A percentile compares a stretch with the other conserved stretches of the same genome.
These are phyloP conservation scores for Lactuca saligna DNA, from an alignment of 129 eudicot species.

Conservation along the genomic window DNA sequence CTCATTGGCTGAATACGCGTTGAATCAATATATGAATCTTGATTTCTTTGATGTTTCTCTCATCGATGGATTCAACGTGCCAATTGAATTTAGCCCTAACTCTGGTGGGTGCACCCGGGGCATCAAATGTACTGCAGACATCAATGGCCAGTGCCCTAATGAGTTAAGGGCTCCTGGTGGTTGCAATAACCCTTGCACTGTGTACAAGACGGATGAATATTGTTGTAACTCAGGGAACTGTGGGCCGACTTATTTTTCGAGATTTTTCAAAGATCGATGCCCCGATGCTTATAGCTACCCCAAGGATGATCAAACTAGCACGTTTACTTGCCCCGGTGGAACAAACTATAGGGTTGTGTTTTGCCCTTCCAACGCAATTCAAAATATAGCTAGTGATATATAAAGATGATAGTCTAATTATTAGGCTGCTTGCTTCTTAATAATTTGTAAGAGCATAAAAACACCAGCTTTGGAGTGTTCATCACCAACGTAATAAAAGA, in stretches of 20 bases:
- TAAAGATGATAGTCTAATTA: not conserved
- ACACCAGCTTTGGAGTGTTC: no score
- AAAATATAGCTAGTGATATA: not conserved
- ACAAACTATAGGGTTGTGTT: not conserved
- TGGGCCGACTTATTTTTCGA: conserved; percentile 41
- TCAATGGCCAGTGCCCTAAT: conserved; percentile 44
- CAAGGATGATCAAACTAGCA: conserved; percentile 42
- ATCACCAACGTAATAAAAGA: no score
- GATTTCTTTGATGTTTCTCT: conserved; percentile 52
- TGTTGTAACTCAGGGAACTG: conserved; percentile 49
- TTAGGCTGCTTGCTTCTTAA: no score
- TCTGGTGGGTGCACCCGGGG: conserved; percentile 27
- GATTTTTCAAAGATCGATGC: conserved; percentile 45
- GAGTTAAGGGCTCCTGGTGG: conserved; percentile 42
- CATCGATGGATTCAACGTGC: conserved; percentile 54
- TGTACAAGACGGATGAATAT: conserved; percentile 38
- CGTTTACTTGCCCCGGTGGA: conserved; percentile 51
- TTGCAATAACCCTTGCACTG: conserved; percentile 60
- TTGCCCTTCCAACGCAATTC: not conserved
- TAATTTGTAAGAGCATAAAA: no score
- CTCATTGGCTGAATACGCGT: conserved; percentile 44
- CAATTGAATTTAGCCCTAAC: conserved; percentile 38
- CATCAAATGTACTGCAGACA: conserved; percentile 36
- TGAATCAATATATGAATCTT: conserved; percentile 32
- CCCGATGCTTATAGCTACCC: conserved; percentile 52